Evolutionary conservation across 768 basidiomycete species (phyloP), one percentile per base, ranked within the genome.

Genomic region (Kwoniella dendrophila): DNA sequence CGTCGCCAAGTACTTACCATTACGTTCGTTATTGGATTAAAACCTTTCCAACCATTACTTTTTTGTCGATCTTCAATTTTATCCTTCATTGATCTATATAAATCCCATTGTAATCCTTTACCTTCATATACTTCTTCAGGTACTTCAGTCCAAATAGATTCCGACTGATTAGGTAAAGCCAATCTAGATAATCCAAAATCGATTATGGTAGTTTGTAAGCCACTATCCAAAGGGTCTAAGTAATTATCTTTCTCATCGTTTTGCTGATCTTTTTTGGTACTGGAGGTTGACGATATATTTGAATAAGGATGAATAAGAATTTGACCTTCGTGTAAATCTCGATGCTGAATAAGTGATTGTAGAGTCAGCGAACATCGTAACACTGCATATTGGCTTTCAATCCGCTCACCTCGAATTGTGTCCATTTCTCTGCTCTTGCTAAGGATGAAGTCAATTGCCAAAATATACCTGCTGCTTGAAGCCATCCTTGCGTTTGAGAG

Each of bases 241-340:
- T 30, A 22, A 54, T 69, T 36, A 11, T 64, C 59, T 29, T 8
- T 16, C 2, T 43, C n/a, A 5, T 18, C 36, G 24, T 56, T 27
- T 7, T 30, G n/a, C n/a, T n/a, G n/a, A n/a, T n/a, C n/a, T n/a
- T n/a, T n/a, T n/a, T n/a, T n/a, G n/a, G n/a, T n/a, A n/a, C n/a
- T n/a, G n/a, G n/a, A n/a, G n/a, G n/a, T n/a, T n/a, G n/a, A n/a
- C n/a, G n/a, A n/a, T n/a, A n/a, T n/a, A n/a, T n/a, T n/a, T n/a
- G 16, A n/a, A 29, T 12, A 10, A 10, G 47, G 24, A 18, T 87
- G 87, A 49, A 98, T 86, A 7, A 99, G 83, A 51, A 99, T 89
- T 78, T 99, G 96, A 22, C 96, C 96, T 86, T 91, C 92, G 71
- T 99, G 96, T n/a, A 99, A 85, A 78, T 99, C 96, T 32, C 96